Evolutionary conservation across 2,329 filamentous ascomycete genomes (phyloP).

Genomic region (Pseudogymnoascus sp.): DNA sequence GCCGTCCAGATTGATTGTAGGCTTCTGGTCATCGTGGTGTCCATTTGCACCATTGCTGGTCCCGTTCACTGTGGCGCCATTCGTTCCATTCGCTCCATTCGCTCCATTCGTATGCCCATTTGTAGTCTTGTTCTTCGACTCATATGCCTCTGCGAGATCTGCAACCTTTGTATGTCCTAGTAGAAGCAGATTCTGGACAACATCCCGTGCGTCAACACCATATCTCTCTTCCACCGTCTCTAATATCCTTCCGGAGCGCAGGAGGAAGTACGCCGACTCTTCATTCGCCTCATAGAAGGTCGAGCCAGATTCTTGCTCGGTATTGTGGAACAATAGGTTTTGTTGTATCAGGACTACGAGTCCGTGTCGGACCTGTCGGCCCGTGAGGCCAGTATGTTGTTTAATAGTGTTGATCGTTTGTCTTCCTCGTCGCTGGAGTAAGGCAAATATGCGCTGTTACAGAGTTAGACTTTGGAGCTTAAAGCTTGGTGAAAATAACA

Average conservation of each 20-base stretch:
- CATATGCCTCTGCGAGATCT: slow-evolving; percentile 61
- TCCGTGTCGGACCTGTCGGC: slow-evolving; percentile 72
- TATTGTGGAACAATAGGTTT: slow-evolving; percentile 72
- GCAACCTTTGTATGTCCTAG: slow-evolving; percentile 70
- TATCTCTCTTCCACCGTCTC: slow-evolving; percentile 67
- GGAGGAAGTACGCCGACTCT: slow-evolving; percentile 71
- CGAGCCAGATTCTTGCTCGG: slow-evolving; percentile 52
- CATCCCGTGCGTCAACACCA: slow-evolving; percentile 64
- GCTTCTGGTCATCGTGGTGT: slow-evolving; percentile 17
- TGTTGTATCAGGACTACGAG: slow-evolving; percentile 83
- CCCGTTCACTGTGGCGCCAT: slow-evolving; percentile 16
- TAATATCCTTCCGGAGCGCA: slow-evolving; percentile 75
- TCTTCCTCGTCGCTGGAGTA: slow-evolving; percentile 72
- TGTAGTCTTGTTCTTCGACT: slow-evolving; percentile 19
- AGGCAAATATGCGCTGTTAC: slow-evolving; percentile 72
- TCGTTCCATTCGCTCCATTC: slow-evolving; percentile 26
- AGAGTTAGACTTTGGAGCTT: slow-evolving; percentile 20
- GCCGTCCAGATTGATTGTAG: slow-evolving; percentile 25
- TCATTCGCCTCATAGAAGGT: slow-evolving; percentile 82
- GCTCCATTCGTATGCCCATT: slow-evolving; percentile 28
- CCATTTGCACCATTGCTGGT: slow-evolving; percentile 18
- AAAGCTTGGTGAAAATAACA: background rate
- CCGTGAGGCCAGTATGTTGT: slow-evolving; percentile 64
- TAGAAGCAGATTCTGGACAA: slow-evolving; percentile 68
- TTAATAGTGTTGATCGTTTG: slow-evolving; percentile 63